Percentiles rank a stretch among this genome's conserved stretches.
phyloP scores from a whole-genome alignment of 2,329 filamentous ascomycete species.

The Acephala macrosclerotiorum region DNA sequence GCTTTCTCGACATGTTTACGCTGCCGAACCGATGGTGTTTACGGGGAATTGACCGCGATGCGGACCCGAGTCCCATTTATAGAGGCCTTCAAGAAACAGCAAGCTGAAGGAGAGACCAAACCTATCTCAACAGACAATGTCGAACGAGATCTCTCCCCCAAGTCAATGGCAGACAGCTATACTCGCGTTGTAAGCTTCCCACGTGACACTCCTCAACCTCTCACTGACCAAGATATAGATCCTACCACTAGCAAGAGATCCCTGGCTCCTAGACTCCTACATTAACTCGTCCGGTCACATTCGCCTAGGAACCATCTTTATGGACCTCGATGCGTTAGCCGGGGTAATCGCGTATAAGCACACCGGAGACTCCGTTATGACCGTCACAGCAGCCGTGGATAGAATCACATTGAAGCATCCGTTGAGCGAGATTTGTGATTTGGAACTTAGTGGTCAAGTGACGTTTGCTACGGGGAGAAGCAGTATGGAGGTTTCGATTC shows the following conservation, averaged over 20 bases:
- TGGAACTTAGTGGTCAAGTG: constrained; percentile 63
- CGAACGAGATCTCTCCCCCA: constrained; percentile 61
- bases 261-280: constrained; percentile 75
- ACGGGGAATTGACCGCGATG: constrained; percentile 63
- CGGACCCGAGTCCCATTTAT: constrained; percentile 73
- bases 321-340: constrained; percentile 76
- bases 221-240: constrained; percentile 50
- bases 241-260: constrained; percentile 69
- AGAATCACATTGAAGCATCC: constrained; percentile 62
- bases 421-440: constrained; percentile 72
- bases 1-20: constrained; percentile 31
- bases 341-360: constrained; percentile 76
- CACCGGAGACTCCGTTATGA: constrained; percentile 63
- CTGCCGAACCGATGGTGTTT: constrained; percentile 59
- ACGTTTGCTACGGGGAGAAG: constrained; percentile 71
- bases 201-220: constrained; percentile 13
- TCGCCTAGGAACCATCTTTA: constrained; percentile 58
- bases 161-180: constrained; percentile 72
- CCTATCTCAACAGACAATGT: constrained; percentile 41
- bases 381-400: constrained; percentile 50
- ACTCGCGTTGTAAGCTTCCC: constrained; percentile 61
- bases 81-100: constrained; percentile 65
- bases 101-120: constrained; percentile 41
- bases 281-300: constrained; percentile 74
- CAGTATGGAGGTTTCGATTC: constrained; percentile 74